Evolutionary conservation across 331 rosid genomes (phyloP).

Genomic region (Pyrus hybrid): DNA sequence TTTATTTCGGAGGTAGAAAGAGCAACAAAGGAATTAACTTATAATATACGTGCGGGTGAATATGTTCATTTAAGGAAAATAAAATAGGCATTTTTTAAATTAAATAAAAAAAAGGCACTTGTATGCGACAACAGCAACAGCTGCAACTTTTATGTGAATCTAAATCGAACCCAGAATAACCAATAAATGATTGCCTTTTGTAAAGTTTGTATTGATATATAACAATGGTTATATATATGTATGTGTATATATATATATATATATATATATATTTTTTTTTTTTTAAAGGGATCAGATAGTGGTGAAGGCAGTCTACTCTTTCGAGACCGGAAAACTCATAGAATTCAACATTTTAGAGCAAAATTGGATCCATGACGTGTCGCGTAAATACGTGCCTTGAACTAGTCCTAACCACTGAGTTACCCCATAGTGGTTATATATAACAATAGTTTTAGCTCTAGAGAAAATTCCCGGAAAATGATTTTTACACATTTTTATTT

Average conservation of each 20-base stretch:
- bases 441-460: neutral
- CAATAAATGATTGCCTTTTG: neutral
- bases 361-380: no score
- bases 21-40: constrained; percentile 16
- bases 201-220: neutral
- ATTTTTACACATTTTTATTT: neutral
- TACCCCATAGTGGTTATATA: no score
- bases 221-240: no score
- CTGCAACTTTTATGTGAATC: neutral
- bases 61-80: neutral
- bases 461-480: neutral
- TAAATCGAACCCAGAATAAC: neutral
- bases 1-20: constrained; percentile 9
- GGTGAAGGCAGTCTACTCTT: no score
- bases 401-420: no score
- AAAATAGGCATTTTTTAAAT: no score
- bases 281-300: no score
- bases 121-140: neutral
- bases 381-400: no score
- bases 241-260: no score
- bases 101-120: constrained; percentile 18
- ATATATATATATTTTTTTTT: no score
- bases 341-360: no score
- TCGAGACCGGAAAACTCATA: no score
- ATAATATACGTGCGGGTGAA: neutral